These are phyloP conservation scores for Colletotrichum destructivum DNA, from an alignment of 2,329 filamentous ascomycete species.

Conservation along the genomic window DNA sequence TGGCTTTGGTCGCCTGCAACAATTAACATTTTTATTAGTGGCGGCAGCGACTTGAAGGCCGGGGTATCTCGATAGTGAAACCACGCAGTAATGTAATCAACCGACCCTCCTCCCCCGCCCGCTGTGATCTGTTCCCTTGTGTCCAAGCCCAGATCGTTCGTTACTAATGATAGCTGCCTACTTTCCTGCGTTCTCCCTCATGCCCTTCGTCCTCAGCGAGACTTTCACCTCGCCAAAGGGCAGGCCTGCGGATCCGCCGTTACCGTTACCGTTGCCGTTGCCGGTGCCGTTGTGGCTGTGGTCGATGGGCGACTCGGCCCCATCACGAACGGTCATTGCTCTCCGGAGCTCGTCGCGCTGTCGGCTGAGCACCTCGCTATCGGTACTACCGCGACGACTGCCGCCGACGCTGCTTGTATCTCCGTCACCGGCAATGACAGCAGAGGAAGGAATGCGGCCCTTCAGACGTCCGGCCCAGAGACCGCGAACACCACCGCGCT, in stretches of 20 bases:
- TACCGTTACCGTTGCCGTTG: constrained; percentile 8
- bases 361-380: constrained; percentile 58
- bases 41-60: constrained; percentile 15
- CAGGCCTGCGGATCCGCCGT: constrained; percentile 47
- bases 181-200: constrained; percentile 62
- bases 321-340: constrained; percentile 50
- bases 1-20: neutral
- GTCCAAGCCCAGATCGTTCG: neutral
- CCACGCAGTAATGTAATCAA: constrained; percentile 18
- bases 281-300: constrained; percentile 2
- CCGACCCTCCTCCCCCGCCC: neutral
- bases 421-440: constrained; percentile 49
- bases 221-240: constrained; percentile 66
- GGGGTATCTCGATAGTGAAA: constrained; percentile 40
- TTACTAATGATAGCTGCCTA: neutral
- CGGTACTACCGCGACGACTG: constrained; percentile 60
- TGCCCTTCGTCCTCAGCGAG: constrained; percentile 69
- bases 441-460: constrained; percentile 46
- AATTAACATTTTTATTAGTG: constrained; percentile 29
- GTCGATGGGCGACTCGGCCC: constrained; percentile 37
- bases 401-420: constrained; percentile 57
- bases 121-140: neutral
- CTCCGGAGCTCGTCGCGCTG: constrained; percentile 60
- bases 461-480: constrained; percentile 67
- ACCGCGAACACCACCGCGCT: constrained; percentile 73